phyloP scores from a whole-genome alignment of 148 eudicot species.

The Salicornia ramosissima region DNA sequence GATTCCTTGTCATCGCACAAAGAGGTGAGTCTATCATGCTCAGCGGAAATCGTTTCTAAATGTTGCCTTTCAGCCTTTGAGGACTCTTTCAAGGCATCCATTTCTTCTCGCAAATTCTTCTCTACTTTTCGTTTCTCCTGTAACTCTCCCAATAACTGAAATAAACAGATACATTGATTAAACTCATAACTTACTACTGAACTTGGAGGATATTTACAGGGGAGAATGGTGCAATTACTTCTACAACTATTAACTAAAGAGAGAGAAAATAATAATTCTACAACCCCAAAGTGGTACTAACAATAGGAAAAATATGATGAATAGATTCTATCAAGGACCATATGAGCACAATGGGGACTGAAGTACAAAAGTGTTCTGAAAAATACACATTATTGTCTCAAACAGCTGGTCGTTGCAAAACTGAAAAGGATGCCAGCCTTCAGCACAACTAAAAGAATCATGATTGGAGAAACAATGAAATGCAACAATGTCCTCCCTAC shows the following conservation, averaged over 20 bases:
- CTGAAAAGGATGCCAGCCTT: no score
- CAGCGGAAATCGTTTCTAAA: slow-evolving; percentile 42
- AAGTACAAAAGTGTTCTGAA: neutral
- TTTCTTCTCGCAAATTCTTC: slow-evolving; percentile 53
- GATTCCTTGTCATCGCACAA: slow-evolving; percentile 66
- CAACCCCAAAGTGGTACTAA: neutral
- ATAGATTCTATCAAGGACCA: neutral
- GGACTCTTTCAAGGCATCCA: slow-evolving; percentile 52
- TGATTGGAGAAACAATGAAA: no score
- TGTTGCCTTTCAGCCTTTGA: slow-evolving; percentile 48
- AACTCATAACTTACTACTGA: neutral
- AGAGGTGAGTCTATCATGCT: slow-evolving; percentile 48
- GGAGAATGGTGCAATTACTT: neutral
- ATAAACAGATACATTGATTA: slow-evolving; percentile 22
- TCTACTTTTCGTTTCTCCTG: slow-evolving; percentile 65
- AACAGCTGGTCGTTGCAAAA: no score
- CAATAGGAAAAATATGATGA: neutral
- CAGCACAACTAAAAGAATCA: no score
- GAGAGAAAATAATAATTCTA: neutral
- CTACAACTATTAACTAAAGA: no score
- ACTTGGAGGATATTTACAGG: neutral
- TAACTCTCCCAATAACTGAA: slow-evolving; percentile 64
- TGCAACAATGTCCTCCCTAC: no score
- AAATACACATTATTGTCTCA: neutral
- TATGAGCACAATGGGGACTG: neutral